These are phyloP conservation scores for Tolypocladium tropicale DNA, from an alignment of 2,329 filamentous ascomycete species.

Conservation along the genomic window DNA sequence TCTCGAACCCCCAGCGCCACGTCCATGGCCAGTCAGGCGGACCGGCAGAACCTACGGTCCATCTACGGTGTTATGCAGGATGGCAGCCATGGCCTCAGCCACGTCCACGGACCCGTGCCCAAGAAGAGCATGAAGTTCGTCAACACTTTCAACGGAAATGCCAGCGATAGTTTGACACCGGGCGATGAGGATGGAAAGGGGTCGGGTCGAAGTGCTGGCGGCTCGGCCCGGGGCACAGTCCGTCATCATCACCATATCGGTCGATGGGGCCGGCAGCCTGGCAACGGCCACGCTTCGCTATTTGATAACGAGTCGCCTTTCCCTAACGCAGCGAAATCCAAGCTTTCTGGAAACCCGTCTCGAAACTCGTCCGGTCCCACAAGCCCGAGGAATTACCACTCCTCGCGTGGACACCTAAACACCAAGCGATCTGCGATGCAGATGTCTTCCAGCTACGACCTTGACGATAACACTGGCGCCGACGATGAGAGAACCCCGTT, in stretches of 20 bases:
- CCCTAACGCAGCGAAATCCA: constrained; percentile 52
- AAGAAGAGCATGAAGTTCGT: constrained; percentile 98
- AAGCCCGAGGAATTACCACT: constrained; percentile 51
- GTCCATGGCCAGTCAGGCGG: constrained; percentile 64
- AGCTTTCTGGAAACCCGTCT: constrained; percentile 45
- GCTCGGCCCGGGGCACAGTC: constrained; percentile 53
- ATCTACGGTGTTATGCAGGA: constrained; percentile 59
- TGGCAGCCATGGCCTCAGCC: constrained; percentile 20
- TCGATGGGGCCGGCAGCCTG: constrained; percentile 61
- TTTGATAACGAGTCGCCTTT: constrained; percentile 75
- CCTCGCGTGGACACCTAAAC: constrained; percentile 19
- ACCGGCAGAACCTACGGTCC: constrained; percentile 49
- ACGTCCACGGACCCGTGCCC: constrained; percentile 18
- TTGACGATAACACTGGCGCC: constrained; percentile 68
- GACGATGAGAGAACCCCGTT: constrained; percentile 86
- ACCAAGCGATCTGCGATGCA: constrained; percentile 46
- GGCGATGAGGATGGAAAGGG: constrained; percentile 60
- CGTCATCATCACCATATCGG: constrained; percentile 68
- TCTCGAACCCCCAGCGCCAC: constrained; percentile 92
- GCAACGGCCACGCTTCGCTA: constrained; percentile 58
- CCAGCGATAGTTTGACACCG: constrained; percentile 36
- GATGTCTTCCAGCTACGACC: constrained; percentile 58
- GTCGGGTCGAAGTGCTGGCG: constrained; percentile 47
- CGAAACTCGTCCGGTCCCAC: constrained; percentile 58
- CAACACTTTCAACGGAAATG: constrained; percentile 60